Evolutionary conservation across 768 basidiomycete species (phyloP).

Genomic region (Boletus vinaceobasis): DNA sequence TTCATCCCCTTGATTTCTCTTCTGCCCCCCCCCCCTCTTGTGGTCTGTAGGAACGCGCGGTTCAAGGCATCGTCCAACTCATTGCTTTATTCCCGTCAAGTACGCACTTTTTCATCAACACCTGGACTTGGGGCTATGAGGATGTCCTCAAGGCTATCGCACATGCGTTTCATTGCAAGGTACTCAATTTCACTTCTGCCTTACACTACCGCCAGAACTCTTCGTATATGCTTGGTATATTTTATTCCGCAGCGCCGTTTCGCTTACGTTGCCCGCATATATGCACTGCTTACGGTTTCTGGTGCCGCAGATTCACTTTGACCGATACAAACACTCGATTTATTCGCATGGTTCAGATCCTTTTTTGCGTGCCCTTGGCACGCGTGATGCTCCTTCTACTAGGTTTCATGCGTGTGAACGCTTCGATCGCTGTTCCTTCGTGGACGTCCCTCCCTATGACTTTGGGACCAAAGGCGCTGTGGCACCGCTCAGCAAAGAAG

Average conservation of each 20-base stretch:
- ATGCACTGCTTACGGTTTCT: slow-evolving; percentile 4
- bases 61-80: slow-evolving; percentile 61
- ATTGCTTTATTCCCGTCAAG: slow-evolving; percentile 63
- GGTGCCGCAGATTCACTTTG: slow-evolving; percentile 71
- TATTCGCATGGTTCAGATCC: slow-evolving; percentile 59
- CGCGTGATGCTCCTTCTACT: slow-evolving; percentile 56
- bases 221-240: not conserved
- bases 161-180: slow-evolving; percentile 59
- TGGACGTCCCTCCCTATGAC: slow-evolving; percentile 39
- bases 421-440: slow-evolving; percentile 65
- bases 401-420: slow-evolving; percentile 96
- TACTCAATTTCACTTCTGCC: slow-evolving; percentile 19
- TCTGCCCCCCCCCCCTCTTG: not conserved
- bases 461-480: slow-evolving; percentile 3
- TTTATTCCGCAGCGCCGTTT: not conserved
- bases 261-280: slow-evolving; percentile 1
- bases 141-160: slow-evolving; percentile 79
- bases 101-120: slow-evolving; percentile 82
- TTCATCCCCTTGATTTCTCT: not conserved
- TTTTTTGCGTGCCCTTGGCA: slow-evolving; percentile 56
- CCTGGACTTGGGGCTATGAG: slow-evolving; percentile 98
- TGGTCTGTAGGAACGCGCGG: slow-evolving; percentile 55
- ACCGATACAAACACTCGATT: slow-evolving; percentile 79
- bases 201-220: not conserved
- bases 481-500: slow-evolving; percentile 38